phyloP scores from a whole-genome alignment of 768 basidiomycete genomes.

The Termitomyces sp. region DNA sequence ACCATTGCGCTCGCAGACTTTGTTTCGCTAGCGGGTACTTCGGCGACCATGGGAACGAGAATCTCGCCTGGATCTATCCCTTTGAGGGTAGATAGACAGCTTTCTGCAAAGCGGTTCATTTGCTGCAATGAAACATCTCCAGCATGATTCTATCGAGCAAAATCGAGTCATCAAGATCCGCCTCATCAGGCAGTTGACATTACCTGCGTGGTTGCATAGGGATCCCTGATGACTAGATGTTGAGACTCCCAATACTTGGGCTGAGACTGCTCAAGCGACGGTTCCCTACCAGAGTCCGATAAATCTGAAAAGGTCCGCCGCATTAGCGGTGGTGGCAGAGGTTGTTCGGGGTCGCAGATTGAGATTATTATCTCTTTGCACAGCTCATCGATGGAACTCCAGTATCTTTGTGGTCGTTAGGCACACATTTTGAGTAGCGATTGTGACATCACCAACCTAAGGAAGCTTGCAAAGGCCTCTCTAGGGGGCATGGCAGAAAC shows the following conservation, averaged over 20 bases:
- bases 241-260: constrained; percentile 10
- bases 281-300: background rate
- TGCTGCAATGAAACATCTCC: constrained; percentile 2
- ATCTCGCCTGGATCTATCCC: background rate
- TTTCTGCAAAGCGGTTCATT: background rate
- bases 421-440: background rate
- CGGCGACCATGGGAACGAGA: too few species aligned
- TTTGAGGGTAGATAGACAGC: background rate
- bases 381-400: background rate
- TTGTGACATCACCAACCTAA: background rate
- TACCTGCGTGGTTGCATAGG: constrained; percentile 13
- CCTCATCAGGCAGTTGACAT: background rate
- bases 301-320: background rate
- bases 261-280: background rate
- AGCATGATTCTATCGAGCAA: constrained; percentile 10
- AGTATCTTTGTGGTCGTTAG: background rate
- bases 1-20: too few species aligned
- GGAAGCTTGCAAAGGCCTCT: background rate
- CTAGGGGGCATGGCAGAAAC: background rate
- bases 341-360: background rate
- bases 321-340: background rate
- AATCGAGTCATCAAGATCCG: background rate
- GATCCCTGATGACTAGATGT: constrained; percentile 19
- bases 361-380: background rate
- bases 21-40: too few species aligned